phyloP scores from a whole-genome alignment of 1,284 basidiomycete species.

The Ustilago xerochloae region DNA sequence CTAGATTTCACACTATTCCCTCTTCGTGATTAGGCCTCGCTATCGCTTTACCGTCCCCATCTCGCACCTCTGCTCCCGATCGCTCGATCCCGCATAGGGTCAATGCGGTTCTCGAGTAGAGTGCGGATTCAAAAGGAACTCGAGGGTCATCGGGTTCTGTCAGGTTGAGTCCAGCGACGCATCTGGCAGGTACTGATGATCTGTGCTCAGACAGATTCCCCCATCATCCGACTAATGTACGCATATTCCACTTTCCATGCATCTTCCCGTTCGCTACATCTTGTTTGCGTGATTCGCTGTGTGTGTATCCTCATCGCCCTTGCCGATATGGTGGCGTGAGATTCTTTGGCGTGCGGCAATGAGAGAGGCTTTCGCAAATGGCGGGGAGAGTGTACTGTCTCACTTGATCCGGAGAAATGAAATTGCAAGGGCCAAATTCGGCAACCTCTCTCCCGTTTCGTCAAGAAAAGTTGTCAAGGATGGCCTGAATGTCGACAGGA shows the following conservation, averaged over 20 bases:
- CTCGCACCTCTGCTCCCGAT: background rate
- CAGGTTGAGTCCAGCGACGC: constrained; percentile 1
- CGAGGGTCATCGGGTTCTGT: constrained; percentile 23
- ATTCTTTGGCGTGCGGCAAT: background rate
- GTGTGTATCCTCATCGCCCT: background rate
- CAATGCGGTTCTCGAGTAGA: background rate
- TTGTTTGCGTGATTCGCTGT: background rate
- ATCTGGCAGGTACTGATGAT: constrained; percentile 6
- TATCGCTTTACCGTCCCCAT: constrained; percentile 4
- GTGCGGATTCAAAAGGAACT: constrained; percentile 34
- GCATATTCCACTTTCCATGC: constrained; percentile 46
- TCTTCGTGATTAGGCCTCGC: background rate
- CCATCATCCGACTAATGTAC: constrained; percentile 41
- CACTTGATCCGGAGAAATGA: constrained; percentile 6
- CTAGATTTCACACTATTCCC: constrained; percentile 3
- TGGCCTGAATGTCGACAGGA: background rate
- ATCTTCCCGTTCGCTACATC: constrained; percentile 35
- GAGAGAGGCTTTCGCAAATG: background rate
- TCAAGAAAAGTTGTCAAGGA: background rate
- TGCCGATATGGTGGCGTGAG: background rate
- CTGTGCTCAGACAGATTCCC: constrained; percentile 42
- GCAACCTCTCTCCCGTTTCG: background rate
- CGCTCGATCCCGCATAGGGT: too few relatives aligned
- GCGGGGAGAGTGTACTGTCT: too few relatives aligned
- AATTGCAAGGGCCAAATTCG: background rate